Evolutionary conservation across 2,329 filamentous ascomycete genomes (phyloP).

Genomic region (Madurella fahalii): DNA sequence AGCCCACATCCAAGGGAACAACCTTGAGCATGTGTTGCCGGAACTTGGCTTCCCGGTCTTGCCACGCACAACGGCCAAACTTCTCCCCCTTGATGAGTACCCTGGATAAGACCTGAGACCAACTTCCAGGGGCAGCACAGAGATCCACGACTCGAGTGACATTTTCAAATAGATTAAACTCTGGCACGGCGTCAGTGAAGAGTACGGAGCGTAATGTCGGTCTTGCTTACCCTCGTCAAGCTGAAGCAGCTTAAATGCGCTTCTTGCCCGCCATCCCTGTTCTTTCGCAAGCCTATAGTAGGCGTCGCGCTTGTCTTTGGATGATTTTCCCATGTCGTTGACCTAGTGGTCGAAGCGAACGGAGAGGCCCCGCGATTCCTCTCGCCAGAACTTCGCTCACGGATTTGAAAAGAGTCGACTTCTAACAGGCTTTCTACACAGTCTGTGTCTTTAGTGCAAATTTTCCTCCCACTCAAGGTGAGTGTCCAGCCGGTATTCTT

Average conservation of each 20-base stretch:
- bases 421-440: too few species aligned
- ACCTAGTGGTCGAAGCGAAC: constrained; percentile 9
- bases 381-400: too few species aligned
- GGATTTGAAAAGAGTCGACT: too few species aligned
- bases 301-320: constrained; percentile 96
- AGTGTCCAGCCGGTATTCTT: too few species aligned
- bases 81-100: constrained; percentile 91
- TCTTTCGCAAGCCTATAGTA: constrained; percentile 98
- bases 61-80: constrained; percentile 81
- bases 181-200: constrained; percentile 39
- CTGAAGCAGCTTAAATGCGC: constrained; percentile 95
- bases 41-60: constrained; percentile 71
- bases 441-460: too few species aligned
- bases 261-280: constrained; percentile 95
- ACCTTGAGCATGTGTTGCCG: constrained; percentile 57
- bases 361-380: too few species aligned
- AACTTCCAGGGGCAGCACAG: constrained; percentile 92
- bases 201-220: neutral
- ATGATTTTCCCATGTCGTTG: constrained; percentile 82
- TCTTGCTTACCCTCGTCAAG: constrained; percentile 66
- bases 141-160: constrained; percentile 93
- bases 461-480: too few species aligned
- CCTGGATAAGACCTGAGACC: constrained; percentile 93
- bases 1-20: constrained; percentile 34
- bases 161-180: constrained; percentile 88